Base-by-base conservation (phyloP, 2,329 filamentous ascomycete genomes). In the Aspergillus carbonarius region DNA sequence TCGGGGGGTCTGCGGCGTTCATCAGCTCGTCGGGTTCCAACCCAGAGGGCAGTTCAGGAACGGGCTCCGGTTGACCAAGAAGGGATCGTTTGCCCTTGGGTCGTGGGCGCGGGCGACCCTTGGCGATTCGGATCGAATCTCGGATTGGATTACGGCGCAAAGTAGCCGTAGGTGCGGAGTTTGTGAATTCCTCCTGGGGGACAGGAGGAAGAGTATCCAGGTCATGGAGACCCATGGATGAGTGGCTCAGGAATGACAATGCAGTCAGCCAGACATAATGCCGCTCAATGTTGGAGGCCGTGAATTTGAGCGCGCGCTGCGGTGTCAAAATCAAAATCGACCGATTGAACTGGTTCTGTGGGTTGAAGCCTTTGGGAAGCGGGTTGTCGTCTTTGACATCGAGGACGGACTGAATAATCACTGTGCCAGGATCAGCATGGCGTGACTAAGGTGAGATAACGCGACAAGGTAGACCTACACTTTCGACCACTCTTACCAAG, bases 241-340 rank as follows among this genome's bases (percentile, higher is more conserved):
- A 96, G 72, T 97, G 92, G 12, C 93, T 93, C 32, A 99, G 82
- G 84, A 98, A 99, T 0, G 93, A 96, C 18, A 99, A 81, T 0
- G 95, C 92, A 18, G 92, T 97, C 58, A 99, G 80, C 95, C 95
- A 99, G 50, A 97, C 79, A 70, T 96, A 96, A 74, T 99, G 95
- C 15, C 95, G 87, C 65, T 98, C 95, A 34, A 88, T 81, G 20
- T 87, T 89, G 15, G 84, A 81, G 0, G 95, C 91, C 0, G 95
- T 99, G 73, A 99, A 98, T 72, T 99, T 99, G 58, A 99, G 82
- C 1, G 95, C 95, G 67, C 95, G 86, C 68, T 96, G 89, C 1
- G 95, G 93, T 4, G 95, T 99, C 51, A 99, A 77, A 64, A 99
- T 96, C 49, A 99, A 79, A 66, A 99, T 98, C 0, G 95, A 98